Base-by-base conservation (phyloP, 1,139 yeast genomes). In the Debaryomyces sp. region DNA sequence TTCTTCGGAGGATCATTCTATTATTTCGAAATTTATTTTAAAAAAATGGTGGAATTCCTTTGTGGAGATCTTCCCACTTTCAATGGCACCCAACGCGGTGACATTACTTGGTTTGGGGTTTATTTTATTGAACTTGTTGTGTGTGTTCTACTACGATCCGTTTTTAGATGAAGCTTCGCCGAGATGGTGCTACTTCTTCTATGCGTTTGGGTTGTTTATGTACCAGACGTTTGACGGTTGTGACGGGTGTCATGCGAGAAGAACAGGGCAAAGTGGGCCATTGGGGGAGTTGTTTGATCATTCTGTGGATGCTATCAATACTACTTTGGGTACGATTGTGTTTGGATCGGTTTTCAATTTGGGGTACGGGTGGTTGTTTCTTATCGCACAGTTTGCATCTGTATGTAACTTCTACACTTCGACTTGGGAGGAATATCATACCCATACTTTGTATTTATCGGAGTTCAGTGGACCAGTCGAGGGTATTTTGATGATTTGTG, bases 181-280 rank as follows among this genome's bases (percentile, higher is more conserved):
- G n/a, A 66, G 80, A 42, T 90, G 96, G 96, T 81, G 88, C 34
- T 90, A 89, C 64, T 80, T 81, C 58, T 77, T 88, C 46, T 89
- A 89, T 64, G 97, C 96, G 0, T 64, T 88, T 57, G 96, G 96
- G 2, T 72, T 92, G 55, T 91, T 92, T 64, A 73, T 91, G 78
- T 92, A 92, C 66, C 98, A 92, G 64, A 92, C 98, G 0, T 91
- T 92, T 66, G 98, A 92, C 69, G 97, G 97, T 1, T 89, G 96
- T 67, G 98, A 92, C 67, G 98, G 98, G 9, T 81, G 87, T 56
- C 98, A 92, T 66, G 98, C 98, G 13, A 77, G 95, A 56, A 80
- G 94, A 60, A 92, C 98, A 1, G 96, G 96, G 13, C 96, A 91
- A 68, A 84, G 92, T 56, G 96, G 97, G 3, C 98, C 98, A 3